Conservation (phyloP, 1,284 basidiomycete genomes). For the Ganoderma meredithae region DNA sequence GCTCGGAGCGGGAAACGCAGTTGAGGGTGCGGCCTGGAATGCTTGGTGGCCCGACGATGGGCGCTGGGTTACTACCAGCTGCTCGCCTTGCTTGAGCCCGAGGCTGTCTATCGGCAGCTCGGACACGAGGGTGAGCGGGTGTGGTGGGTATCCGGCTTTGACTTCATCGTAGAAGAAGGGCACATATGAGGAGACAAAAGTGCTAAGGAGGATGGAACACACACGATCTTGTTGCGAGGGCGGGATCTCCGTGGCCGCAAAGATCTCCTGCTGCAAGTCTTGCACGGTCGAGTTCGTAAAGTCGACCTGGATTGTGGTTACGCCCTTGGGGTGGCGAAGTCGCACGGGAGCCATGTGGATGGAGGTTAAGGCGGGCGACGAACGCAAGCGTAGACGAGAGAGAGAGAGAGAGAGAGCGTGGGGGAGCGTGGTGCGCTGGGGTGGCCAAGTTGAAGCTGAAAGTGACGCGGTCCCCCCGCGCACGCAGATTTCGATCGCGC, state of each 20-base stretch:
- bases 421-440: neutral
- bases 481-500: conserved; percentile 20
- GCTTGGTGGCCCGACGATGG: conserved; percentile 30
- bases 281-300: conserved; percentile 67
- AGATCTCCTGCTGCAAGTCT: conserved; percentile 79
- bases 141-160: conserved; percentile 87
- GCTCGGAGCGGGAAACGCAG: conserved; percentile 23
- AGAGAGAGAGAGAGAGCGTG: neutral
- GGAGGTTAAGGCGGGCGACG: neutral
- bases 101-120: conserved; percentile 78
- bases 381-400: neutral
- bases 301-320: conserved; percentile 80
- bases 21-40: conserved; percentile 20
- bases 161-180: conserved; percentile 54
- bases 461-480: neutral
- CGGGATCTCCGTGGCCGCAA: conserved; percentile 69
- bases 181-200: neutral
- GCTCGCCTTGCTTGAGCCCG: conserved; percentile 80
- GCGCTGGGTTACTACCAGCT: conserved; percentile 78
- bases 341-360: conserved; percentile 68
- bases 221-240: conserved; percentile 81
- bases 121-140: conserved; percentile 71
- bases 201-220: conserved; percentile 39
- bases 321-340: conserved; percentile 82
- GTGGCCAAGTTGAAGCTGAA: neutral